Conservation (phyloP, 306 rosid genomes). For the Biancaea sappan region DNA sequence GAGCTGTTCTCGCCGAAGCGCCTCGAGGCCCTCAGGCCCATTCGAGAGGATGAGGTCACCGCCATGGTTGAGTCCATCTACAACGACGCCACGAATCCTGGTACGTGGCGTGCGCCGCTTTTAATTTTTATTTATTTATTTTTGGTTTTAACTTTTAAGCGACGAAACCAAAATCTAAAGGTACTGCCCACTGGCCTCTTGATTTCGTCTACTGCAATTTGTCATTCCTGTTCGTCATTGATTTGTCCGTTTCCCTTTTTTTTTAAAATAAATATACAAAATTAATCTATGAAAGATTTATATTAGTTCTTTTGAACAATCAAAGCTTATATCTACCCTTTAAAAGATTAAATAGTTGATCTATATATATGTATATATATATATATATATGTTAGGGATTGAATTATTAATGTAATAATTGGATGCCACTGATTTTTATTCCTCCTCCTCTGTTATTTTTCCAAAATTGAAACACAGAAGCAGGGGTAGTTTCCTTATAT, state of each 20-base stretch:
- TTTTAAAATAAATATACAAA: too few species aligned
- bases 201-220: neutral
- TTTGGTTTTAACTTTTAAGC: too few species aligned
- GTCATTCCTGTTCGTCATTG: neutral
- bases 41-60: constrained; percentile 87
- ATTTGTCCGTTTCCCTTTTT: neutral
- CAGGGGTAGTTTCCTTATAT: neutral
- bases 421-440: neutral
- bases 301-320: too few species aligned
- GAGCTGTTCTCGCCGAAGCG: constrained; percentile 88
- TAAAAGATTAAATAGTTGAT: too few species aligned
- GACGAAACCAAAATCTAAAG: too few species aligned
- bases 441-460: neutral
- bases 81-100: constrained; percentile 51
- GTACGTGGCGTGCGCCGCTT: constrained; percentile 41
- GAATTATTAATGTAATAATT: too few species aligned
- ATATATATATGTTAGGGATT: too few species aligned
- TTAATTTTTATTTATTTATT: too few species aligned
- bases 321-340: too few species aligned
- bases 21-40: constrained; percentile 66
- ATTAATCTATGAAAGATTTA: too few species aligned
- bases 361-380: too few species aligned
- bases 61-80: constrained; percentile 87
- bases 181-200: neutral
- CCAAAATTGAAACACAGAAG: neutral